phyloP scores from a whole-genome alignment of 148 eudicot genomes.

The Amaranthus hypochondriacus region DNA sequence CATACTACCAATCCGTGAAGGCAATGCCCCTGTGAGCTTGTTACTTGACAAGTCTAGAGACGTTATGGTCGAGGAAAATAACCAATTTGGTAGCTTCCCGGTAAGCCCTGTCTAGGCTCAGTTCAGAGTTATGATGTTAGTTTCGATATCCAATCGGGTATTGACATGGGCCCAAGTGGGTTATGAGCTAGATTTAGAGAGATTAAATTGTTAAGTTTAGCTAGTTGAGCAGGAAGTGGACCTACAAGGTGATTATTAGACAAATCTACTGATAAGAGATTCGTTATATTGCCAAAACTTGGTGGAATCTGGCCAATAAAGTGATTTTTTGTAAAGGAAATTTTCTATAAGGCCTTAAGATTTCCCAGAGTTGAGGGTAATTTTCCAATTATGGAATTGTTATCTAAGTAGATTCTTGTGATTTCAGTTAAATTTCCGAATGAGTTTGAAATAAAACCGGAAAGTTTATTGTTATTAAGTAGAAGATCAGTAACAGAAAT shows the following conservation, averaged over 20 bases:
- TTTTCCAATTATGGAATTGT: constrained; percentile 46
- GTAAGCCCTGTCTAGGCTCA: too few relatives aligned
- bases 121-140: too few relatives aligned
- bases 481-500: constrained; percentile 35
- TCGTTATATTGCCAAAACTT: constrained; percentile 49
- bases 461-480: constrained; percentile 38
- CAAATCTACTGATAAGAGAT: constrained; percentile 42
- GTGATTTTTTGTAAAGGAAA: constrained; percentile 42
- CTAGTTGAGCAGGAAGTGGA: too few relatives aligned
- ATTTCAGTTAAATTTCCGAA: constrained; percentile 42
- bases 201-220: too few relatives aligned
- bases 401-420: constrained; percentile 40
- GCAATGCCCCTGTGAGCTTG: too few relatives aligned
- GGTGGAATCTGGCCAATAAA: constrained; percentile 55
- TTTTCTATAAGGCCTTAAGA: constrained; percentile 36
- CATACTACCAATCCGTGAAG: too few relatives aligned
- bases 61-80: too few relatives aligned
- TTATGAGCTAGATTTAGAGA: too few relatives aligned
- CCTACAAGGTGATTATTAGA: constrained; percentile 18
- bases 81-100: too few relatives aligned
- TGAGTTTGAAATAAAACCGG: constrained; percentile 38
- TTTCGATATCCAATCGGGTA: too few relatives aligned
- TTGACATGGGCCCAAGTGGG: too few relatives aligned
- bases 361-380: constrained; percentile 56
- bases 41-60: too few relatives aligned